Evolutionary conservation across 2,329 filamentous ascomycete species (phyloP).

Genomic region (Trichoderma asperellum): DNA sequence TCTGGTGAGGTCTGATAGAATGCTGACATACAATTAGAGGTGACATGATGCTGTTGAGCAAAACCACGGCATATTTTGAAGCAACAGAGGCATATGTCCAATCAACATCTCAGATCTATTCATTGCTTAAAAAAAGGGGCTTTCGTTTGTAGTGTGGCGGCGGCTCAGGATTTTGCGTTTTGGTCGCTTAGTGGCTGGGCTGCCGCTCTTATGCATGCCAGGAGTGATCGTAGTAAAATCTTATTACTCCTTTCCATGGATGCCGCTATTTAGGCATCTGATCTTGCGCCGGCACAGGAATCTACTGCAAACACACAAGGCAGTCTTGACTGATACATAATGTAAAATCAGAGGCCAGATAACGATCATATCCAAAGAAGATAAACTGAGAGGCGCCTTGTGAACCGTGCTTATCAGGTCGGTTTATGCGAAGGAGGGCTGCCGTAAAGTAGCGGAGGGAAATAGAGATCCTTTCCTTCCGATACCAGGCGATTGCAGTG

Average conservation of each 20-base stretch:
- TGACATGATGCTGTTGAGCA: not conserved
- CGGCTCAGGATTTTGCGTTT: not conserved
- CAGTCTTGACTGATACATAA: not conserved
- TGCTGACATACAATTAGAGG: not conserved
- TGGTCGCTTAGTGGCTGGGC: not conserved
- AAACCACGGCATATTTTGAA: not conserved
- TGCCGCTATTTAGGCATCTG: not conserved
- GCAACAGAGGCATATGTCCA: not conserved
- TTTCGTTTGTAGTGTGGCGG: not conserved
- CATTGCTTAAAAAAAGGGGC: not conserved
- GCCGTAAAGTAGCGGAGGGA: not conserved
- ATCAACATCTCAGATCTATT: not conserved
- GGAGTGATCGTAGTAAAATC: not conserved
- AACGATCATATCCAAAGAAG: not conserved
- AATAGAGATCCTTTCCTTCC: not conserved
- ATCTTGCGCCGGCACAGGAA: not conserved
- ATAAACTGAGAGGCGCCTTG: not conserved
- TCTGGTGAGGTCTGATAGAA: not conserved
- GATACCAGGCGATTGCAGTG: not conserved
- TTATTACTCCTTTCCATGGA: not conserved
- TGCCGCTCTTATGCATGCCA: not conserved
- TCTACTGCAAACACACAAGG: not conserved
- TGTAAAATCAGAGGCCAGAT: not conserved
- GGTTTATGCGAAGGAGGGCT: not conserved
- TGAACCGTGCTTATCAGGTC: conserved; percentile 16